Conservation (phyloP, 176 grass and related monocot genomes). For the Avena insularis region DNA sequence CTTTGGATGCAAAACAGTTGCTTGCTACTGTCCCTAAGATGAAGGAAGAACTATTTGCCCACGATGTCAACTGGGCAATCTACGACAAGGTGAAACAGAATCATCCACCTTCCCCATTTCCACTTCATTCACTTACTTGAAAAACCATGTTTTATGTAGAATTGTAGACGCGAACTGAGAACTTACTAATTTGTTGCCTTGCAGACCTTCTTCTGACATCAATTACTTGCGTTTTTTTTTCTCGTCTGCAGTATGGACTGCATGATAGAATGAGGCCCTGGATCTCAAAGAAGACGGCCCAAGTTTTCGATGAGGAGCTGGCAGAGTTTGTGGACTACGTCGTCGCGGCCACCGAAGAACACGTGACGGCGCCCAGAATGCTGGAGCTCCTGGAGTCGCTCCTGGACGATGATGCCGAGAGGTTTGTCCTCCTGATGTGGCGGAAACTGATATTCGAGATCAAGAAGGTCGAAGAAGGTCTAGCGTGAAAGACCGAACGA, state of each 20-base stretch:
- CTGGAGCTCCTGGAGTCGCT: conserved; percentile 71
- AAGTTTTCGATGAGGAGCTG: conserved; percentile 75
- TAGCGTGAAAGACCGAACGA: conserved; percentile 28
- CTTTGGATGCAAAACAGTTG: conserved; percentile 85
- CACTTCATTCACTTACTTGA: background rate
- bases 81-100: conserved; percentile 75
- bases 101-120: conserved; percentile 18
- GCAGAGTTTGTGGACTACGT: conserved; percentile 81
- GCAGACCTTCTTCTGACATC: background rate
- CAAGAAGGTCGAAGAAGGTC: conserved; percentile 74
- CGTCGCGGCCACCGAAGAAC: conserved; percentile 69
- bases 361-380: conserved; percentile 73
- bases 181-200: background rate
- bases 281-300: conserved; percentile 81
- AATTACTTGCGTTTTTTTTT: background rate
- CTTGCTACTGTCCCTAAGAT: conserved; percentile 86
- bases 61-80: conserved; percentile 75
- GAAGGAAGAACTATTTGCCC: conserved; percentile 78
- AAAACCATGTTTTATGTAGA: background rate
- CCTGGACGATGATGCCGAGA: conserved; percentile 73
- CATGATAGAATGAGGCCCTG: conserved; percentile 89
- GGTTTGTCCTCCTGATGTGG: conserved; percentile 87
- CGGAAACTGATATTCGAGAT: conserved; percentile 93
- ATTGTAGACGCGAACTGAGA: background rate
- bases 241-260: conserved; percentile 59